These are phyloP conservation scores for Emmonsiellopsis sp. DNA, from an alignment of 2,329 filamentous ascomycete genomes.

Conservation along the genomic window DNA sequence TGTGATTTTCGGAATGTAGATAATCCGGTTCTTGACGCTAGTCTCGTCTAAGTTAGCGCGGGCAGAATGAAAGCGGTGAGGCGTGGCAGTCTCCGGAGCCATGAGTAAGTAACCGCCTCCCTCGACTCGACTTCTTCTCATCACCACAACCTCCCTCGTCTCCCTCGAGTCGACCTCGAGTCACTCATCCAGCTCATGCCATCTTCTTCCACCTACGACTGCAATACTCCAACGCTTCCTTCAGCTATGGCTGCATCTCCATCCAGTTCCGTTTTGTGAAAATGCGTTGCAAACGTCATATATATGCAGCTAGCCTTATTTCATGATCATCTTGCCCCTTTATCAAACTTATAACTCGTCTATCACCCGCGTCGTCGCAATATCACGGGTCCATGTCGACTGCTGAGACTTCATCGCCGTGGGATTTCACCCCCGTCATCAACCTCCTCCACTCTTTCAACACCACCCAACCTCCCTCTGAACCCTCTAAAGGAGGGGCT, in stretches of 20 bases:
- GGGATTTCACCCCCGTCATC: conserved; percentile 40
- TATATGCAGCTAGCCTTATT: neutral
- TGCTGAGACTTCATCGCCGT: conserved; percentile 23
- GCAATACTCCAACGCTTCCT: no score
- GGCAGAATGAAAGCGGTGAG: conserved; percentile 2
- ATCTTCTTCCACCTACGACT: neutral
- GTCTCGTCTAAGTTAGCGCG: neutral
- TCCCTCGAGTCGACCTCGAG: neutral
- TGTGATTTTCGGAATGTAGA: neutral
- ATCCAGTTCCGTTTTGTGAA: neutral
- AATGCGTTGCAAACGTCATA: neutral
- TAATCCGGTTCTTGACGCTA: neutral
- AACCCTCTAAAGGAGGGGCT: neutral
- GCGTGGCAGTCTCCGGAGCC: neutral
- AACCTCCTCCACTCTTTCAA: conserved; percentile 31
- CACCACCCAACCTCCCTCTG: conserved; percentile 7
- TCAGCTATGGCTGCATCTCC: neutral
- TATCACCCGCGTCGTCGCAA: neutral
- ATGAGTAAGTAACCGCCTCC: neutral
- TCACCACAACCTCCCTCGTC: neutral
- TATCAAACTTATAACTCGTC: neutral
- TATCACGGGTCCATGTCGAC: conserved; percentile 17
- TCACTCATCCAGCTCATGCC: neutral
- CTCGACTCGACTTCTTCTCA: neutral
- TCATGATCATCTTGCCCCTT: neutral